Percentiles rank a stretch among this genome's conserved stretches.
These are phyloP conservation scores for Acmispon strigosus DNA, from an alignment of 306 rosid species.

Conservation along the genomic window DNA sequence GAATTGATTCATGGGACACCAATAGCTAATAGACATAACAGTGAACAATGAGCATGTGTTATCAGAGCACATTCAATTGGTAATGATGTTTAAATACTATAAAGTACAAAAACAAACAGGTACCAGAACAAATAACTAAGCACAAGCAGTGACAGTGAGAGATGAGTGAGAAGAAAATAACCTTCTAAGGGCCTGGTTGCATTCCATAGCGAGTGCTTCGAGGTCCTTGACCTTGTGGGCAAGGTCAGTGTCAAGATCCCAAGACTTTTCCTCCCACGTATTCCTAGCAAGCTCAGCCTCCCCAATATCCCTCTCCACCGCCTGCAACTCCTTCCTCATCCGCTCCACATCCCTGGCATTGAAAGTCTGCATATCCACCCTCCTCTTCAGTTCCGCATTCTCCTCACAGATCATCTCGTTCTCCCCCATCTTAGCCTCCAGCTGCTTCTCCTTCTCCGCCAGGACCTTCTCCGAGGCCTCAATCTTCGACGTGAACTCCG, in stretches of 20 bases:
- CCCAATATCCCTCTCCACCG: conserved; percentile 66
- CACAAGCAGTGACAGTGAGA: too few species aligned
- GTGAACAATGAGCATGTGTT: not conserved
- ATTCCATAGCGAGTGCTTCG: conserved; percentile 60
- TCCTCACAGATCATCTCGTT: conserved; percentile 45
- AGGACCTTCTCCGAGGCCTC: conserved; percentile 37
- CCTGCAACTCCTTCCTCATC: conserved; percentile 89
- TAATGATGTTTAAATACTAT: not conserved
- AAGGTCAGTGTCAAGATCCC: conserved; percentile 53
- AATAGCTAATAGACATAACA: not conserved
- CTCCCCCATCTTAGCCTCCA: conserved; percentile 56
- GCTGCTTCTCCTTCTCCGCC: conserved; percentile 52
- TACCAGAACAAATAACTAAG: not conserved
- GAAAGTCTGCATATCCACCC: conserved; percentile 61
- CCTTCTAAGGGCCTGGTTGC: conserved; percentile 76
- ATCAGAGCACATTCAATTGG: not conserved
- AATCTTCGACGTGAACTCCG: conserved; percentile 33
- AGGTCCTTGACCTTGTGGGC: conserved; percentile 62
- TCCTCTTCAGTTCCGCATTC: conserved; percentile 58
- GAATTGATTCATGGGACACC: not conserved
- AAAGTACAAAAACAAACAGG: too few species aligned
- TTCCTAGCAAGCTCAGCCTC: conserved; percentile 67
- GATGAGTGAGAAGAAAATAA: not conserved
- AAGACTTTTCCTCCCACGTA: conserved; percentile 70
- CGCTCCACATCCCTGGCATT: conserved; percentile 80